Conservation (phyloP, 108 stramenopile species). For the Fragilaria crotonensis region DNA sequence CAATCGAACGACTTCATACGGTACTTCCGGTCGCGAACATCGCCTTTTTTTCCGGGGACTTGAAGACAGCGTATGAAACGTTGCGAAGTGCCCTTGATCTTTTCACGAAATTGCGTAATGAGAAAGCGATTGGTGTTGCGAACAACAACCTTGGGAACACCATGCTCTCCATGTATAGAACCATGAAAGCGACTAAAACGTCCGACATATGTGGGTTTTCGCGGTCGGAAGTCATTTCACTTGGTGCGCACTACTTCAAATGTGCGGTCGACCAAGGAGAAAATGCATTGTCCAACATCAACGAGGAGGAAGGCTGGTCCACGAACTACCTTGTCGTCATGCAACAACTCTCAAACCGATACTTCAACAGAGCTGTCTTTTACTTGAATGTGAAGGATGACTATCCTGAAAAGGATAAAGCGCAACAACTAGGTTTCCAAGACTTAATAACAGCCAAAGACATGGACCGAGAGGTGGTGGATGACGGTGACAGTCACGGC, state of each 20-base stretch:
- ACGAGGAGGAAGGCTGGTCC: conserved; percentile 41
- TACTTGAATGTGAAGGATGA: conserved; percentile 25
- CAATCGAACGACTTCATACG: conserved; percentile 32
- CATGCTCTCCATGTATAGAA: conserved; percentile 33
- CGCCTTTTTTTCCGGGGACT: conserved; percentile 40
- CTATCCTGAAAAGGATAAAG: conserved; percentile 18
- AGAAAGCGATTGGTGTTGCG: conserved; percentile 42
- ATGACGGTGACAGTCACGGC: conserved; percentile 12
- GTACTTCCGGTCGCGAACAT: conserved; percentile 33
- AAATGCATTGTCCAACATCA: conserved; percentile 33
- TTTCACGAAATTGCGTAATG: conserved; percentile 36
- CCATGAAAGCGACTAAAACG: conserved; percentile 13
- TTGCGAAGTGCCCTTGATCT: conserved; percentile 24
- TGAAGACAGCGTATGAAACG: conserved; percentile 30
- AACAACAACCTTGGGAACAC: conserved; percentile 46
- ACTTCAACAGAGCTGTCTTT: conserved; percentile 42
- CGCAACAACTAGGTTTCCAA: conserved; percentile 17
- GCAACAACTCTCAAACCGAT: conserved; percentile 36
- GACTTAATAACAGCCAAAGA: conserved; percentile 27
- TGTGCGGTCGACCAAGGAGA: conserved; percentile 38
- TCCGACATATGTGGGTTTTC: conserved; percentile 18
- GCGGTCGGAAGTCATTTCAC: conserved; percentile 11
- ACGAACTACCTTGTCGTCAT: conserved; percentile 30
- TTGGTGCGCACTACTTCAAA: conserved; percentile 29
- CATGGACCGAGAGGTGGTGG: conserved; percentile 33